Percentiles rank a stretch among this genome's conserved stretches.
Evolutionary conservation across 352 stramenopile species (phyloP).

Genomic region (Phytophthora hibernalis): DNA sequence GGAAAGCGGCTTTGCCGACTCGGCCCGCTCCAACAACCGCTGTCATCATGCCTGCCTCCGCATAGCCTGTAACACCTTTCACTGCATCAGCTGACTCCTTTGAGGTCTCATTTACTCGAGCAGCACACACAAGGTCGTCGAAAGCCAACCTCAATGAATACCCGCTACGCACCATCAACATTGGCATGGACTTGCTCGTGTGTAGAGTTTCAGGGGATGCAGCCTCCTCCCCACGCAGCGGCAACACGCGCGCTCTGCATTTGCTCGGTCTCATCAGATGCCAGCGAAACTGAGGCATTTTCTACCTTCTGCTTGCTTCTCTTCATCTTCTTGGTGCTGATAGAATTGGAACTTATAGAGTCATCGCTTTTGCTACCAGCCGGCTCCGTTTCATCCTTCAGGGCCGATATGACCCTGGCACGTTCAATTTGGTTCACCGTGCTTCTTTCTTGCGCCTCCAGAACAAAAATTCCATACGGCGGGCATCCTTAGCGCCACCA

Average conservation of each 20-base stretch:
- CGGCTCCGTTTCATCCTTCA: background rate
- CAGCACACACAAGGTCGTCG: conserved; percentile 27
- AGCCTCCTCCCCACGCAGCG: conserved; percentile 26
- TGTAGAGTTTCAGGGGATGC: conserved; percentile 5
- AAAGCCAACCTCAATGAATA: conserved; percentile 29
- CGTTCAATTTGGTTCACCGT: background rate
- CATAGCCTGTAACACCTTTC: conserved; percentile 28
- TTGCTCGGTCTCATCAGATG: conserved; percentile 6
- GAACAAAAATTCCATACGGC: background rate
- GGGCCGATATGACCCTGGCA: background rate
- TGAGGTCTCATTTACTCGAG: background rate
- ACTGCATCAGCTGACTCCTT: conserved; percentile 13
- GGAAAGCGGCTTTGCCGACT: conserved; percentile 18
- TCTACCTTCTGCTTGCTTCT: conserved; percentile 2
- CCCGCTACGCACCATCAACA: conserved; percentile 10
- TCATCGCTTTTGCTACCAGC: background rate
- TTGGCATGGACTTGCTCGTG: conserved; percentile 8
- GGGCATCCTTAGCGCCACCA: background rate
- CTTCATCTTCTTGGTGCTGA: background rate
- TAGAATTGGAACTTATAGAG: background rate
- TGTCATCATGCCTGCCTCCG: conserved; percentile 27
- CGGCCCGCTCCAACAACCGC: conserved; percentile 29
- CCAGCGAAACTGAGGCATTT: background rate
- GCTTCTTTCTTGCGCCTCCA: background rate
- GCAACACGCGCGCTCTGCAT: conserved; percentile 10